phyloP scores from a whole-genome alignment of 345 rosid genomes.

The Aurinia saxatilis region DNA sequence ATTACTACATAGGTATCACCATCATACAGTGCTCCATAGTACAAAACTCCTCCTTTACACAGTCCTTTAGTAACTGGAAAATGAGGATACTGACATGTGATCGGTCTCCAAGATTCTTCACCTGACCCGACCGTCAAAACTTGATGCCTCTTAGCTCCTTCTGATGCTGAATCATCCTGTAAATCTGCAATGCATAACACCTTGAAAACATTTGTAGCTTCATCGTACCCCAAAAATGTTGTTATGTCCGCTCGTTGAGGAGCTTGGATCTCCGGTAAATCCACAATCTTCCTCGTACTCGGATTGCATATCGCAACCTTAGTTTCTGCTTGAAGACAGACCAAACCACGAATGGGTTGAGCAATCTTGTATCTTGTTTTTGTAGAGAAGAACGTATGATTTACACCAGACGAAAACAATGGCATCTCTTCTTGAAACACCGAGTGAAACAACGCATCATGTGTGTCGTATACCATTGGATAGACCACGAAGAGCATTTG shows the following conservation, averaged over 20 bases:
- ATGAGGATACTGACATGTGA: background rate
- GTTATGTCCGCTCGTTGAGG: no score
- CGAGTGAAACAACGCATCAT: no score
- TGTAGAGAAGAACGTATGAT: background rate
- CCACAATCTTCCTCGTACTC: background rate
- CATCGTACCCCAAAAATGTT: background rate
- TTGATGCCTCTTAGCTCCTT: no score
- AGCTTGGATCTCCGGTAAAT: background rate
- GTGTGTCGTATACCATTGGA: background rate
- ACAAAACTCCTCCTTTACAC: no score
- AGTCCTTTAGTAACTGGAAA: no score
- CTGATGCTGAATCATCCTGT: no score
- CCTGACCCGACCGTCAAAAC: background rate
- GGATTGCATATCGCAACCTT: no score
- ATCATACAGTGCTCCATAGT: background rate
- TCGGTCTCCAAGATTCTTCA: background rate
- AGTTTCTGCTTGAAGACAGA: no score
- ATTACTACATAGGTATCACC: background rate
- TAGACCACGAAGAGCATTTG: background rate
- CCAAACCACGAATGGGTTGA: background rate
- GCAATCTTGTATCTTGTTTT: rapidly evolving
- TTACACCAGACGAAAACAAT: background rate
- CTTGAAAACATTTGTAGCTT: background rate
- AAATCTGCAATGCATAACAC: no score
- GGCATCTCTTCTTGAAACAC: no score